Conservation (phyloP, 2,329 filamentous ascomycete species). For the Periconia digitata region DNA sequence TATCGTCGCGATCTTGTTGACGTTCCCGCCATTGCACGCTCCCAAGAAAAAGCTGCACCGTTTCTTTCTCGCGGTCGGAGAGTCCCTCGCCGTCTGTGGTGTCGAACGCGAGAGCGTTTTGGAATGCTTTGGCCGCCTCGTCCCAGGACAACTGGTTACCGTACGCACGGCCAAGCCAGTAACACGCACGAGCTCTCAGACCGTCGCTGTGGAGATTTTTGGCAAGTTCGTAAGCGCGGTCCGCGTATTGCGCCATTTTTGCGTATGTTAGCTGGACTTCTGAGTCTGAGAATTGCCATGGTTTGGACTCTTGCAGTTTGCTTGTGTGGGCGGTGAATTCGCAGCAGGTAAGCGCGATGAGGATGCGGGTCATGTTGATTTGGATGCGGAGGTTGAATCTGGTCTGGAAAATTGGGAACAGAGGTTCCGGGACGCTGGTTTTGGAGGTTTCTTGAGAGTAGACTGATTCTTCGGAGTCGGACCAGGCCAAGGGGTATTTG, state of each 20-base stretch:
- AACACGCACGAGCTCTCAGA: constrained; percentile 19
- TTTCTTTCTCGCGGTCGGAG: neutral
- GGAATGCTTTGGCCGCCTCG: constrained; percentile 6
- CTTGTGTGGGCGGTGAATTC: no score
- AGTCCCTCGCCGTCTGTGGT: neutral
- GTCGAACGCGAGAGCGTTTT: constrained; percentile 1
- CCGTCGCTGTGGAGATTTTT: constrained; percentile 9
- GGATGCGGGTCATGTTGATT: no score
- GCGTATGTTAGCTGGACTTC: no score
- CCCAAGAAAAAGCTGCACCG: neutral
- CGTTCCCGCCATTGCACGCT: neutral
- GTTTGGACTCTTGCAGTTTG: no score
- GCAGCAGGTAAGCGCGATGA: no score
- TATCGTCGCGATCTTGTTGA: neutral
- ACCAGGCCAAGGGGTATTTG: no score
- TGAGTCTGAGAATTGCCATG: no score
- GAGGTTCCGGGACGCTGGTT: no score
- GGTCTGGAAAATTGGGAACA: no score
- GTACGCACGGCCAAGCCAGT: constrained; percentile 21
- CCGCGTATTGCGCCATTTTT: constrained; percentile 1
- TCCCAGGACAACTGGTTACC: constrained; percentile 9
- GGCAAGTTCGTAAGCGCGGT: constrained; percentile 8
- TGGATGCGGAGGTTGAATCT: no score
- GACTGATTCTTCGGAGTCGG: no score
- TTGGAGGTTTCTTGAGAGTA: no score